A percentile compares a stretch with the other conserved stretches of the same genome.
Conservation (phyloP, 1,284 basidiomycete species). For the Cutaneotrichosporon sp. region DNA sequence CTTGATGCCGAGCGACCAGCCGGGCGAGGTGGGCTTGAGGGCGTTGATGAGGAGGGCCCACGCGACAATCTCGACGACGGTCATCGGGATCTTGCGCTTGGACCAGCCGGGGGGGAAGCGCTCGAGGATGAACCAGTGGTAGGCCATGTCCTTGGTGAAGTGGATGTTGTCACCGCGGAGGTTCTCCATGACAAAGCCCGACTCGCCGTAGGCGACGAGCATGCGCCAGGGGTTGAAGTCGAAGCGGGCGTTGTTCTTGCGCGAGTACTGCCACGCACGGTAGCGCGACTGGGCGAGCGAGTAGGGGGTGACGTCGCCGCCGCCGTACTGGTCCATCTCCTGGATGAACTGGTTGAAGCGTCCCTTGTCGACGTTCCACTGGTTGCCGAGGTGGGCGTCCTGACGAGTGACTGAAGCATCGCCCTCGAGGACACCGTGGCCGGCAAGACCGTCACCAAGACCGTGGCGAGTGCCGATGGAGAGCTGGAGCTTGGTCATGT, state of each 20-base stretch:
- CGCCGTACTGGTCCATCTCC: constrained; percentile 13
- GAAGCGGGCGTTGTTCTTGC: constrained; percentile 19
- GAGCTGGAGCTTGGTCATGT: constrained; percentile 33
- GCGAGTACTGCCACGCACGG: constrained; percentile 19
- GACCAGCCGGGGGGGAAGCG: constrained; percentile 27
- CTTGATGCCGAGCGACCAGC: constrained; percentile 20
- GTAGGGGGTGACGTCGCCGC: constrained; percentile 13
- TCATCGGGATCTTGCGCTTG: constrained; percentile 21
- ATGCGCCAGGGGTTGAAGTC: constrained; percentile 31
- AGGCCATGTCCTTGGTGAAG: constrained; percentile 17
- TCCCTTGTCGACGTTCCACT: constrained; percentile 15
- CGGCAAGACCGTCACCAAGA: constrained; percentile 19
- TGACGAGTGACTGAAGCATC: constrained; percentile 26
- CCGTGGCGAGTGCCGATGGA: constrained; percentile 26
- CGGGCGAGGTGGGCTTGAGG: constrained; percentile 21
- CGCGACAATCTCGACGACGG: constrained; percentile 18
- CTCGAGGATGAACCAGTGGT: constrained; percentile 24
- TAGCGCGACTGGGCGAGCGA: constrained; percentile 18
- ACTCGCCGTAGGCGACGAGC: constrained; percentile 28
- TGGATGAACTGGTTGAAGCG: constrained; percentile 13
- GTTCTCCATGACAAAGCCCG: constrained; percentile 20
- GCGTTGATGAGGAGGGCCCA: constrained; percentile 18
- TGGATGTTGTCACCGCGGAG: constrained; percentile 18
- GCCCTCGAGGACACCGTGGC: constrained; percentile 26
- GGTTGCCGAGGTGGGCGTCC: constrained; percentile 21